Percentiles rank a stretch among this genome's conserved stretches.
Conservation (phyloP, 2,329 filamentous ascomycete genomes). For the Xenosphaeropsis pyriputrescens region DNA sequence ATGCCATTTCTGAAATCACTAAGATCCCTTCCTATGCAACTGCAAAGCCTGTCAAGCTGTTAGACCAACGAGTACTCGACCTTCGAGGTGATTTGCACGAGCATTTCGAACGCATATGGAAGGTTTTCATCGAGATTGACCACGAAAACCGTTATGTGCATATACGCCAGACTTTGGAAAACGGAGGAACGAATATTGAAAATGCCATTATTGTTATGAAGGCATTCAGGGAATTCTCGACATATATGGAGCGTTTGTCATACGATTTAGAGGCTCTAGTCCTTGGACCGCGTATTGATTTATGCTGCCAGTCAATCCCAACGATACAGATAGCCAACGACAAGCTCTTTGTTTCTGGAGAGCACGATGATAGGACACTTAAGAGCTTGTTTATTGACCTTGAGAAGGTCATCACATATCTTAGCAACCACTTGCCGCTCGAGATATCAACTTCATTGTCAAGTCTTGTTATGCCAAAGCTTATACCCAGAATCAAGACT, state of each 20-base stretch:
- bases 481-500: conserved; percentile 54
- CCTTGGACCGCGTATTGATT: conserved; percentile 41
- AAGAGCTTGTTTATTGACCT: conserved; percentile 39
- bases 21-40: conserved; percentile 45
- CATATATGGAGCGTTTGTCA: conserved; percentile 44
- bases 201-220: conserved; percentile 41
- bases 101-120: conserved; percentile 58
- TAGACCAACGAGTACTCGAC: conserved; percentile 50
- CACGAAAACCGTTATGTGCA: background rate
- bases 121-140: conserved; percentile 49
- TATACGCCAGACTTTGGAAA: conserved; percentile 15
- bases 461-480: conserved; percentile 50
- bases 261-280: conserved; percentile 46
- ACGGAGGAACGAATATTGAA: conserved; percentile 33
- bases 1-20: conserved; percentile 31
- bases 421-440: conserved; percentile 34
- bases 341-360: conserved; percentile 24
- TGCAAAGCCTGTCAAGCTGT: conserved; percentile 46
- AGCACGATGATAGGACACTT: conserved; percentile 28
- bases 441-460: conserved; percentile 48
- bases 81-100: conserved; percentile 53
- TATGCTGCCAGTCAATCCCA: conserved; percentile 4
- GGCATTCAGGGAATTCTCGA: conserved; percentile 45
- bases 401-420: conserved; percentile 32
- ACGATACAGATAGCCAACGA: conserved; percentile 18